Conservation (phyloP, 495 filamentous ascomycete species). For the Parathielavia hyrcaniae region DNA sequence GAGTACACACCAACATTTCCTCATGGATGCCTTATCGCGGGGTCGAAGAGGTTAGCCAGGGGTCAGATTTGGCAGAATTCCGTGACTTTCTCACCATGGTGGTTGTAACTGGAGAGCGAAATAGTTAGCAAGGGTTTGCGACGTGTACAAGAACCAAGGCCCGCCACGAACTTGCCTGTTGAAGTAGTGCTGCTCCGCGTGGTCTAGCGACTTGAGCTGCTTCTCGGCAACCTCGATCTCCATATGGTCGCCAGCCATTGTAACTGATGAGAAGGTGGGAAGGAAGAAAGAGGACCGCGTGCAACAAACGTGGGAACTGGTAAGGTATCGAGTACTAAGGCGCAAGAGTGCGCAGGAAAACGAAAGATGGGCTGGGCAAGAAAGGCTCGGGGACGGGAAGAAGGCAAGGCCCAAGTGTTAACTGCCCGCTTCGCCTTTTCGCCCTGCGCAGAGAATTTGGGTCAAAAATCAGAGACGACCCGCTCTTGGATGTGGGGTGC, state of each 20-base stretch:
- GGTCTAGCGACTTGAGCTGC: constrained; percentile 59
- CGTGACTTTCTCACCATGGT: constrained; percentile 67
- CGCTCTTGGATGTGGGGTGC: constrained; percentile 20
- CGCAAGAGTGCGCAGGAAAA: background rate
- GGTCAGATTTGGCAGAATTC: constrained; percentile 19
- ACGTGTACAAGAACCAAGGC: constrained; percentile 6
- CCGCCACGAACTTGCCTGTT: constrained; percentile 62
- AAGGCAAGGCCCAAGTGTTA: constrained; percentile 7
- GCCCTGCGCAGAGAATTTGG: constrained; percentile 23
- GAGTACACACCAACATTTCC: constrained; percentile 84
- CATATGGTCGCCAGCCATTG: constrained; percentile 40
- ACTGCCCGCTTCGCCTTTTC: constrained; percentile 8
- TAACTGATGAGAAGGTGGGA: constrained; percentile 6
- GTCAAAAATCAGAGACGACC: constrained; percentile 21
- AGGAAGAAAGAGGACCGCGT: background rate
- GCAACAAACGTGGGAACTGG: background rate
- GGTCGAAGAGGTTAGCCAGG: constrained; percentile 30
- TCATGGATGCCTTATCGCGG: constrained; percentile 74
- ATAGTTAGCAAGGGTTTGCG: constrained; percentile 13
- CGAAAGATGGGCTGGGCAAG: background rate
- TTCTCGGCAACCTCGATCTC: constrained; percentile 47
- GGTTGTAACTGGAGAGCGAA: constrained; percentile 70
- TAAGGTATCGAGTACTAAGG: background rate
- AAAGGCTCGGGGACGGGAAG: constrained; percentile 13
- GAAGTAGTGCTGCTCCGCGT: constrained; percentile 94